phyloP scores from a whole-genome alignment of 306 rosid genomes.

The Pyrus bretschneideri region DNA sequence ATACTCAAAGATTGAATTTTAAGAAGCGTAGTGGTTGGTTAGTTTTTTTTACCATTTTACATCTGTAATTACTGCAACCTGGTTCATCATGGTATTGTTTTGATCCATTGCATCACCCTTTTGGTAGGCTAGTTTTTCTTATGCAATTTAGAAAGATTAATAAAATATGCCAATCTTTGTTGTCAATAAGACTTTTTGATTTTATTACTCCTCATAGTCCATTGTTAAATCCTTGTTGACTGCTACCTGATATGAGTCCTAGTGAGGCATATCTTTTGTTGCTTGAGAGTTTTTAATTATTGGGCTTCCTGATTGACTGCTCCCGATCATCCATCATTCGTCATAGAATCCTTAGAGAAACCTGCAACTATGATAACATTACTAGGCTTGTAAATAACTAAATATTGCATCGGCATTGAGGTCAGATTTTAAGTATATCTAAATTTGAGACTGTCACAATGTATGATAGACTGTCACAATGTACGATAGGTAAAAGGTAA shows the following conservation, averaged over 20 bases:
- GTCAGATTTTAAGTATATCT: not conserved
- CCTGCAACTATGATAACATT: not conserved
- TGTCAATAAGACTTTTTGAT: not conserved
- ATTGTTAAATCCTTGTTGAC: not conserved
- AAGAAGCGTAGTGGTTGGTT: not conserved
- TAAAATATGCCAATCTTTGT: not conserved
- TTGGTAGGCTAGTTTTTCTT: not conserved
- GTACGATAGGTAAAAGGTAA: not conserved
- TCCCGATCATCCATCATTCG: not conserved
- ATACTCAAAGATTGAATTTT: constrained; percentile 8
- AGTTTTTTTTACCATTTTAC: not conserved
- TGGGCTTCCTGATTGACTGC: too few relatives aligned
- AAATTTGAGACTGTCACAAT: not conserved
- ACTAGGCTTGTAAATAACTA: not conserved
- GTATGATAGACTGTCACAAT: not conserved
- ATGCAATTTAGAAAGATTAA: not conserved
- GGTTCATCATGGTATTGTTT: not conserved
- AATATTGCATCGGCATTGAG: not conserved
- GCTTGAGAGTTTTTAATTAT: not conserved
- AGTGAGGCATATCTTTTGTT: not conserved
- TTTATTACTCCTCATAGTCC: not conserved
- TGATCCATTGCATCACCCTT: not conserved
- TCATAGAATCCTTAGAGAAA: not conserved
- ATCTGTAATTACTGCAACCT: not conserved
- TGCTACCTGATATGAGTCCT: not conserved